Conservation (phyloP, 2,329 filamentous ascomycete genomes). For the Anthostomella pinea region DNA sequence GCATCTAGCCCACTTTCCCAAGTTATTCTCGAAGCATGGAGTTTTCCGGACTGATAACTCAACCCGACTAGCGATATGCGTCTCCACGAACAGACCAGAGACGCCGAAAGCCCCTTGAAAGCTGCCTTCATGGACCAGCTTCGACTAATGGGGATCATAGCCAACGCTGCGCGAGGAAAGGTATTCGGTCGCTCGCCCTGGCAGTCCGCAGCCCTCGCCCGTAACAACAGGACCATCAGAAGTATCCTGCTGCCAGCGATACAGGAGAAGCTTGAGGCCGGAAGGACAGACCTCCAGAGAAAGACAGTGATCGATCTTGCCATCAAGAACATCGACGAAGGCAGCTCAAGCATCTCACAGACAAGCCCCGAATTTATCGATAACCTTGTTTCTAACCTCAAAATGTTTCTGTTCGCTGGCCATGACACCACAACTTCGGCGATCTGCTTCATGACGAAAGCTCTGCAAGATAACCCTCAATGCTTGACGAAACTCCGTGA, state of each 20-base stretch:
- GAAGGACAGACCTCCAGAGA: slow-evolving; percentile 3
- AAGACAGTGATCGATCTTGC: slow-evolving; percentile 21
- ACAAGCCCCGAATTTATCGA: slow-evolving; percentile 18
- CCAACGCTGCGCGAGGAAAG: slow-evolving; percentile 5
- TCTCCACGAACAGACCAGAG: slow-evolving; percentile 17
- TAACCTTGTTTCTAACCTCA: slow-evolving; percentile 30
- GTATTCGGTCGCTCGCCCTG: slow-evolving; percentile 9
- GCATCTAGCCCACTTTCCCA: background rate
- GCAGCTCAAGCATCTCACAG: slow-evolving; percentile 4
- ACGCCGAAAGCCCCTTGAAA: slow-evolving; percentile 15
- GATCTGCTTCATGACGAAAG: slow-evolving; percentile 30
- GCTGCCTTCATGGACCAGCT: slow-evolving; percentile 14
- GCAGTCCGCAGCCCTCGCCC: slow-evolving; percentile 15
- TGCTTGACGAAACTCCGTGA: slow-evolving; percentile 27
- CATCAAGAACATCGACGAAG: slow-evolving; percentile 13
- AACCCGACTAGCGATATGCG: slow-evolving; percentile 12
- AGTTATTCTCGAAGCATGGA: background rate
- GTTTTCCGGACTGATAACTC: background rate
- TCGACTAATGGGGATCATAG: slow-evolving; percentile 11
- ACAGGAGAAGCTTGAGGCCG: slow-evolving; percentile 13
- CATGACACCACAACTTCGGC: slow-evolving; percentile 34
- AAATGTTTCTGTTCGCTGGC: slow-evolving; percentile 34
- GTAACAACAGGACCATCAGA: slow-evolving; percentile 21
- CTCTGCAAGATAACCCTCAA: slow-evolving; percentile 27
- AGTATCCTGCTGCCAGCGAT: slow-evolving; percentile 18